A percentile compares a stretch with the other conserved stretches of the same genome.
Evolutionary conservation across 1,139 yeast species (phyloP).

Genomic region (Scheffersomyces titani): DNA sequence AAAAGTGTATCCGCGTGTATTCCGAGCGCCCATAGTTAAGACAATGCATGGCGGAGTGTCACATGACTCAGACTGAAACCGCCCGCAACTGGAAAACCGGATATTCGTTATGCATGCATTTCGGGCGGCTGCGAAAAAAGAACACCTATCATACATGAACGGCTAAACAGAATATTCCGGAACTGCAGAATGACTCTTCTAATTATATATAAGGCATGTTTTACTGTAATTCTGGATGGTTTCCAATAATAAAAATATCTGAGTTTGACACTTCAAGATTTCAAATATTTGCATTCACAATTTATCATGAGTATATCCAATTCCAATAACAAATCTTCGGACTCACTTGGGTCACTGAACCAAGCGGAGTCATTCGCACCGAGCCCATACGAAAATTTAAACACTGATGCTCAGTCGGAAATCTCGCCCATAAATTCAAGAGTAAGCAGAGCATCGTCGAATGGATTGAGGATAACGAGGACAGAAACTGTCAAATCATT

Average conservation of each 20-base stretch:
- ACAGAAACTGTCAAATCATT: slow-evolving; percentile 76
- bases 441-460: background rate
- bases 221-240: background rate
- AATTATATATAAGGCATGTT: background rate
- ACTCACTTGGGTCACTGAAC: background rate
- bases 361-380: background rate
- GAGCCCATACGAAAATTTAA: slow-evolving; percentile 3
- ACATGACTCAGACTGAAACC: background rate
- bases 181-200: background rate
- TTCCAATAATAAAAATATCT: background rate
- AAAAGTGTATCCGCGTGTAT: background rate
- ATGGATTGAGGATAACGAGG: slow-evolving; percentile 16
- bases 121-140: background rate
- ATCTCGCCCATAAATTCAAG: slow-evolving; percentile 20
- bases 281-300: background rate
- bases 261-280: background rate
- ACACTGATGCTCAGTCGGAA: slow-evolving; percentile 47
- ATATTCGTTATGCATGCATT: background rate
- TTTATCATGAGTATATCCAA: background rate
- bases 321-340: background rate
- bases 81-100: background rate
- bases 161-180: background rate
- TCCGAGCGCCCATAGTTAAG: background rate
- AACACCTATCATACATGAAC: background rate
- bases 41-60: background rate